These are phyloP conservation scores for Botrytis fragariae DNA, from an alignment of 2,329 filamentous ascomycete genomes.

Conservation along the genomic window DNA sequence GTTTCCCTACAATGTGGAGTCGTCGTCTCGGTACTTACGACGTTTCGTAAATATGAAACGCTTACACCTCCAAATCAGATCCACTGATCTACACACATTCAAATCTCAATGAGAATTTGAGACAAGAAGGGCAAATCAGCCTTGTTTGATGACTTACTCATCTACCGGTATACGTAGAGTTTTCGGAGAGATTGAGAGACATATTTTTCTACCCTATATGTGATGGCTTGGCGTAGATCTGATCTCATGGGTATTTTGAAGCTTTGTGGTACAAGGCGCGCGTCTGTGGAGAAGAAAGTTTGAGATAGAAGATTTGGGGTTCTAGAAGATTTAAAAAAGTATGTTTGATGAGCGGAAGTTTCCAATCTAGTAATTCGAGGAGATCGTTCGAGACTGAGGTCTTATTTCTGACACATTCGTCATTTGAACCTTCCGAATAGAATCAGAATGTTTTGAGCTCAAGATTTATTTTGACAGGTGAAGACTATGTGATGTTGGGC, in stretches of 20 bases:
- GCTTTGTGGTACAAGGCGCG: not conserved
- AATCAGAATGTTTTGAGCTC: not conserved
- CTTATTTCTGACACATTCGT: not conserved
- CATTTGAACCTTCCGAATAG: not conserved
- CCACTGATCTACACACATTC: not conserved
- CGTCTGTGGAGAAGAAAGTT: not conserved
- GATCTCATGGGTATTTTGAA: not conserved
- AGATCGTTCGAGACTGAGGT: not conserved
- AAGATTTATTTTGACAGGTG: not conserved
- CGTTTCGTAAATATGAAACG: not conserved
- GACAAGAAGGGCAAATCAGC: not conserved
- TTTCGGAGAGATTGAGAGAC: not conserved
- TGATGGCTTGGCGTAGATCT: not conserved
- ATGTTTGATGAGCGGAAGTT: not conserved
- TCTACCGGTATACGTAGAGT: not conserved
- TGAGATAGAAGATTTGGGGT: not conserved
- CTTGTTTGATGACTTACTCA: not conserved
- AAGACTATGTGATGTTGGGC: not conserved
- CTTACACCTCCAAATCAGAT: not conserved
- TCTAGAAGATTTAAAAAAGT: not conserved
- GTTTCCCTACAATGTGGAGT: not conserved
- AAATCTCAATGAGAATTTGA: not conserved
- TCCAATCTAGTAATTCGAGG: not conserved
- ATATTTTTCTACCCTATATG: not conserved
- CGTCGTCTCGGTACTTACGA: constrained; percentile 1